Percentiles rank a stretch among this genome's conserved stretches.
These are phyloP conservation scores for Miamiensis avidus DNA, from an alignment of 169 alveolate species.

Conservation along the genomic window DNA sequence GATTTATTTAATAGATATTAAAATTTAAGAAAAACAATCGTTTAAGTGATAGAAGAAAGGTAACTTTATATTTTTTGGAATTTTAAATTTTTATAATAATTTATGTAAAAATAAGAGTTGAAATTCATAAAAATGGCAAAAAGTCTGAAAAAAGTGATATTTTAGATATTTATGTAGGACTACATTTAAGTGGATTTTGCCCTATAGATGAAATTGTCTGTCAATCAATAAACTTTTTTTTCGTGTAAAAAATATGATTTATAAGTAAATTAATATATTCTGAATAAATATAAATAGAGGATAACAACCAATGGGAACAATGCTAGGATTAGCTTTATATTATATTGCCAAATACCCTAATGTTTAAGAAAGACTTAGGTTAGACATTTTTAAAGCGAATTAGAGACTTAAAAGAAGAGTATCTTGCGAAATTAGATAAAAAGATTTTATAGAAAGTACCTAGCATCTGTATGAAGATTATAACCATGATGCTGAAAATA, in stretches of 20 bases:
- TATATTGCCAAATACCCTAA: background rate
- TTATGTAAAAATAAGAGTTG: too few relatives aligned
- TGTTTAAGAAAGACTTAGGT: background rate
- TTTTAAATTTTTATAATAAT: too few relatives aligned
- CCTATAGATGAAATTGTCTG: background rate
- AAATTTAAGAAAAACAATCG: background rate
- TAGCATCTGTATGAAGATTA: background rate
- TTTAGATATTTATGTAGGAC: background rate
- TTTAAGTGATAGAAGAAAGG: background rate
- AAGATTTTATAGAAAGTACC: background rate
- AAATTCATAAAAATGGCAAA: background rate
- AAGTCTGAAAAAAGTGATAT: background rate
- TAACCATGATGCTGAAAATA: background rate
- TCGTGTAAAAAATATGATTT: background rate
- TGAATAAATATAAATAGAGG: background rate
- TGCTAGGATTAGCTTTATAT: background rate
- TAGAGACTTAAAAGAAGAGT: too few relatives aligned
- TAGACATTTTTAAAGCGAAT: background rate
- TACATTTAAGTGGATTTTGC: background rate
- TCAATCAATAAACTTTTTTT: background rate
- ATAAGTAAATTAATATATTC: too few relatives aligned
- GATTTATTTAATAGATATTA: background rate
- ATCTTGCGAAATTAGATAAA: background rate
- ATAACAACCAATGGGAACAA: background rate
- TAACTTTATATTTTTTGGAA: too few relatives aligned